Conservation (phyloP, 495 filamentous ascomycete genomes). For the Aspergillus nanangensis region DNA sequence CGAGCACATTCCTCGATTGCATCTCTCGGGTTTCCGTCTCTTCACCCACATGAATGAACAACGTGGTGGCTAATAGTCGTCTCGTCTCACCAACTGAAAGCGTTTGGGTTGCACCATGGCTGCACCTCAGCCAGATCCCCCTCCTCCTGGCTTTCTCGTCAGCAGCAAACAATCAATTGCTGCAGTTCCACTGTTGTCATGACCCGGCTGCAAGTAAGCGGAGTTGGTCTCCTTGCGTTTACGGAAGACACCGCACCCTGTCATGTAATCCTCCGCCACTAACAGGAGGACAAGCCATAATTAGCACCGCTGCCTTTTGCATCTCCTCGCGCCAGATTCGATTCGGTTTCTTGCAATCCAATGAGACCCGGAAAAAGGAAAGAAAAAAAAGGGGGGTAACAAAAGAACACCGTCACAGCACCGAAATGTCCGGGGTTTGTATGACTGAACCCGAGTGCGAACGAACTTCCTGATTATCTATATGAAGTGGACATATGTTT, state of each 20-base stretch:
- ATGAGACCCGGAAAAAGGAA: not conserved
- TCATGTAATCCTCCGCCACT: no score
- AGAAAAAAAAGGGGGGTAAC: no score
- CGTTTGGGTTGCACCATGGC: conserved; percentile 11
- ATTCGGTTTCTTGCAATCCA: not conserved
- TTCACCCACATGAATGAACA: not conserved
- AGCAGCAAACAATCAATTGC: no score
- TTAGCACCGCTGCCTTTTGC: no score
- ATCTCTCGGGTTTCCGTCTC: not conserved
- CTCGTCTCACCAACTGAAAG: not conserved
- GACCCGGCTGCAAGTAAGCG: not conserved
- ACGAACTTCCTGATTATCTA: no score
- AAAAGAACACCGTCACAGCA: no score
- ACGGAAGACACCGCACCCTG: not conserved
- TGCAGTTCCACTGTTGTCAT: no score
- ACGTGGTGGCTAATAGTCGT: not conserved
- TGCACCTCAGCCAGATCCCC: not conserved
- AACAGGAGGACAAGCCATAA: no score
- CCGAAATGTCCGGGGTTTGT: no score
- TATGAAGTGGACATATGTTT: not conserved
- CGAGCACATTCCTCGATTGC: not conserved
- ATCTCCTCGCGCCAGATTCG: no score
- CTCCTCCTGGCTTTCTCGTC: not conserved
- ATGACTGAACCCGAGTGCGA: no score
- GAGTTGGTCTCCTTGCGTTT: not conserved